Percentiles rank a stretch among this genome's conserved stretches.
phyloP scores from a whole-genome alignment of 148 eudicot genomes.

The Polygonum maritimum region DNA sequence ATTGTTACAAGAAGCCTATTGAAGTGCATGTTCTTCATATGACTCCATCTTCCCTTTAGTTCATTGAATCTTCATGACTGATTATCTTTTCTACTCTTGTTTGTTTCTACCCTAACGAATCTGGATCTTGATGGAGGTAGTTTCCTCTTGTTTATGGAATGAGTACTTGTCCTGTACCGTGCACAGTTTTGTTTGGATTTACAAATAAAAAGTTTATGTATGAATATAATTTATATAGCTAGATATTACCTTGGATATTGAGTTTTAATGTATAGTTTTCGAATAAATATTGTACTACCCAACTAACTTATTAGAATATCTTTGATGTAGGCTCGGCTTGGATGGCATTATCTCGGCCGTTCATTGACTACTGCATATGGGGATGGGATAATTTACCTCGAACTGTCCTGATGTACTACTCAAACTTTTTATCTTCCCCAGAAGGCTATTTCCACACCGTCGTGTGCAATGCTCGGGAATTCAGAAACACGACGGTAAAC shows the following conservation, averaged over 20 bases:
- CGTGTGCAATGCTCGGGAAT: constrained; percentile 19
- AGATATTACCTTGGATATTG: too few species aligned
- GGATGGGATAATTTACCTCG: constrained; percentile 35
- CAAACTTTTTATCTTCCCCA: constrained; percentile 33
- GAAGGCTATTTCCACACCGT: constrained; percentile 25
- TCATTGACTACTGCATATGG: constrained; percentile 31
- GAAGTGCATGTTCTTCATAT: neutral
- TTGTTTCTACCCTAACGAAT: too few species aligned
- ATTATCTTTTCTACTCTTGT: too few species aligned
- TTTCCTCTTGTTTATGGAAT: neutral
- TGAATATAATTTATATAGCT: too few species aligned
- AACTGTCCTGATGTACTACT: constrained; percentile 28
- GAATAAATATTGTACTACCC: too few species aligned
- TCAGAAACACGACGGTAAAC: constrained; percentile 24
- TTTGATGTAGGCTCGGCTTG: constrained; percentile 25
- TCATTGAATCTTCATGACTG: neutral
- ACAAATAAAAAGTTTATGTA: too few species aligned
- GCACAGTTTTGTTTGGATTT: too few species aligned
- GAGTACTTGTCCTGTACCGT: too few species aligned
- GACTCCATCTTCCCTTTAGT: neutral
- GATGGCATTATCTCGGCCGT: constrained; percentile 25
- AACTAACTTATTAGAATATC: neutral
- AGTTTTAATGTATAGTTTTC: too few species aligned
- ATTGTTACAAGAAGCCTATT: neutral
- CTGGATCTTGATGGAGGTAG: neutral